Conservation (phyloP, 805 yeast genomes). For the Diddensiella transvaalensis region DNA sequence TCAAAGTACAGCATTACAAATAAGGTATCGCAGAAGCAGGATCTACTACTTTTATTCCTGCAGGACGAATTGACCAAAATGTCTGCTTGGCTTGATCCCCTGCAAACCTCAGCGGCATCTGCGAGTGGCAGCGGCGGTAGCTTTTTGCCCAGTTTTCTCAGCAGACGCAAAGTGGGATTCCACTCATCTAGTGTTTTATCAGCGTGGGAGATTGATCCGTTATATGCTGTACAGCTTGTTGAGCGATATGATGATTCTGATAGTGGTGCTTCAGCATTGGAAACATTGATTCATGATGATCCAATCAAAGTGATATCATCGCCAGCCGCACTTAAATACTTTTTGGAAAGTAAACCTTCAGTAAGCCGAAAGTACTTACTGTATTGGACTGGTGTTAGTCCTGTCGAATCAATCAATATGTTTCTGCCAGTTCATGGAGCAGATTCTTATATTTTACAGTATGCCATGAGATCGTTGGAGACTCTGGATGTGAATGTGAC, state of each 20-base stretch:
- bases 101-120: conserved; percentile 27
- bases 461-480: conserved; percentile 85
- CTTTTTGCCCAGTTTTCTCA: conserved; percentile 29
- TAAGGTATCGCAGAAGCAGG: conserved; percentile 44
- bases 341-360: conserved; percentile 30
- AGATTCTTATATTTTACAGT: conserved; percentile 72
- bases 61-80: conserved; percentile 71
- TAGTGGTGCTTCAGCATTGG: conserved; percentile 39
- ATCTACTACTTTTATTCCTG: conserved; percentile 58
- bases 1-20: conserved; percentile 21
- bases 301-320: conserved; percentile 58
- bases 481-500: conserved; percentile 81
- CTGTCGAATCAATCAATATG: conserved; percentile 78
- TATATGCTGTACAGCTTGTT: conserved; percentile 66
- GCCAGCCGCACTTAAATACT: conserved; percentile 58
- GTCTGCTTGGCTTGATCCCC: conserved; percentile 73
- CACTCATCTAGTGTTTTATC: conserved; percentile 34
- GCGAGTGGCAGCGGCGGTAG: too few species aligned
- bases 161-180: conserved; percentile 1
- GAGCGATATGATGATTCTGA: conserved; percentile 49
- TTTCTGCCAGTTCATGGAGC: conserved; percentile 70
- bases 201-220: conserved; percentile 68
- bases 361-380: conserved; percentile 33
- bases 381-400: conserved; percentile 74
- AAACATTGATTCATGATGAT: conserved; percentile 45